Conservation (phyloP, 2,329 filamentous ascomycete species). For the Trichoderma lentiforme region DNA sequence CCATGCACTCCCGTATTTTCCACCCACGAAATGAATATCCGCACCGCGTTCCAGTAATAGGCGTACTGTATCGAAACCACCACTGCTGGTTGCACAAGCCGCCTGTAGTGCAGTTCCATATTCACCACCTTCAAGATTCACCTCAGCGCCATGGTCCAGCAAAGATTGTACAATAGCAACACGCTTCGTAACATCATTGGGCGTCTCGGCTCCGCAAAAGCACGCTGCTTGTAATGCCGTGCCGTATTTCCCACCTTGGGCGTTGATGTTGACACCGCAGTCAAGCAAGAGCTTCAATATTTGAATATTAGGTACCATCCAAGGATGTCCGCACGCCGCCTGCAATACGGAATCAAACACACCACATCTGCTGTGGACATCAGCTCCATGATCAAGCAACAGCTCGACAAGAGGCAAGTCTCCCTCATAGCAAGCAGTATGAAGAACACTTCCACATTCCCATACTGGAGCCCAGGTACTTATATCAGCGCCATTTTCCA, state of each 20-base stretch:
- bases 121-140: not conserved
- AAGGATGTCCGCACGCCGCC: not conserved
- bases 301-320: not conserved
- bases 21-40: not conserved
- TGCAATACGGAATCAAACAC: not conserved
- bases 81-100: not conserved
- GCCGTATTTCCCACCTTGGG: not conserved
- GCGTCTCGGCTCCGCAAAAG: fast-evolving
- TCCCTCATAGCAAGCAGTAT: not conserved
- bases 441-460: not conserved
- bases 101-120: not conserved
- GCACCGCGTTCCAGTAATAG: not conserved
- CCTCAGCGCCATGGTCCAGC: not conserved
- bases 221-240: not conserved
- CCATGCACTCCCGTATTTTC: not conserved
- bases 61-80: not conserved
- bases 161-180: not conserved
- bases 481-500: not conserved
- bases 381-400: not conserved
- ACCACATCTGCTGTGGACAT: not conserved
- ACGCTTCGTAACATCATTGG: not conserved
- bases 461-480: not conserved
- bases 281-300: not conserved
- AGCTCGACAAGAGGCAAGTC: not conserved
- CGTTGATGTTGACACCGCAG: not conserved